These are phyloP conservation scores for Candida sanyiensis DNA, from an alignment of 805 yeast species.

Conservation along the genomic window DNA sequence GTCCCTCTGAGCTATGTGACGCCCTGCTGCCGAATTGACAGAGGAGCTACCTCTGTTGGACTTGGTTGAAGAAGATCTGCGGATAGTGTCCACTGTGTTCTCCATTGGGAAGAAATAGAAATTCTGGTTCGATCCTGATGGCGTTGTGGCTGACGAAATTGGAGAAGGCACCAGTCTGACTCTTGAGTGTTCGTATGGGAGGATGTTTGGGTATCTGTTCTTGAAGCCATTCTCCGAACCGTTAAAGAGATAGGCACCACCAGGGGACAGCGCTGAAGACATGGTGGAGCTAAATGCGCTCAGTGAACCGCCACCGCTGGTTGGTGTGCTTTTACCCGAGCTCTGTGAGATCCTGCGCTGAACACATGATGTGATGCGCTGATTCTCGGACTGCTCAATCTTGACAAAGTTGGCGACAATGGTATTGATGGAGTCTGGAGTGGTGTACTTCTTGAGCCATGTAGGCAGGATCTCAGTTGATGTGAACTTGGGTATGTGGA, in stretches of 20 bases:
- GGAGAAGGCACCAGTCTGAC: conserved; percentile 28
- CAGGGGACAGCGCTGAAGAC: conserved; percentile 8
- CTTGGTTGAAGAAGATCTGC: conserved; percentile 1
- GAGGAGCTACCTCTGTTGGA: no score
- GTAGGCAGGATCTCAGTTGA: conserved; percentile 23
- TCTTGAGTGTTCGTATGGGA: conserved; percentile 62
- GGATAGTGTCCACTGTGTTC: background rate
- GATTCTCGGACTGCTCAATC: conserved; percentile 32
- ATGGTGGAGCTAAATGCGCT: background rate
- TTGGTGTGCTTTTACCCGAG: conserved; percentile 8
- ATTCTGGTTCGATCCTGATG: conserved; percentile 2
- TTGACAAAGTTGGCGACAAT: conserved; percentile 27
- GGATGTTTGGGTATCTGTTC: conserved; percentile 75
- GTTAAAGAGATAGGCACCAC: conserved; percentile 11
- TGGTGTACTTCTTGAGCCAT: conserved; percentile 26
- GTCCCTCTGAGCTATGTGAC: conserved; percentile 8
- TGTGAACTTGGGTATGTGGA: conserved; percentile 13
- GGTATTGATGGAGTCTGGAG: conserved; percentile 17
- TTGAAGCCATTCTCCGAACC: conserved; percentile 68
- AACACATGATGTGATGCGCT: conserved; percentile 20
- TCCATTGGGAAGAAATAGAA: conserved; percentile 5
- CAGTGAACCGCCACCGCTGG: background rate
- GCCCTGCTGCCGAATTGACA: no score
- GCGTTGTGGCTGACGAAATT: conserved; percentile 15
- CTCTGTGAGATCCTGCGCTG: conserved; percentile 14